Evolutionary conservation across 352 stramenopile genomes (phyloP), one percentile per base, ranked within the genome.

Genomic region (Phytophthora podocarpi): DNA sequence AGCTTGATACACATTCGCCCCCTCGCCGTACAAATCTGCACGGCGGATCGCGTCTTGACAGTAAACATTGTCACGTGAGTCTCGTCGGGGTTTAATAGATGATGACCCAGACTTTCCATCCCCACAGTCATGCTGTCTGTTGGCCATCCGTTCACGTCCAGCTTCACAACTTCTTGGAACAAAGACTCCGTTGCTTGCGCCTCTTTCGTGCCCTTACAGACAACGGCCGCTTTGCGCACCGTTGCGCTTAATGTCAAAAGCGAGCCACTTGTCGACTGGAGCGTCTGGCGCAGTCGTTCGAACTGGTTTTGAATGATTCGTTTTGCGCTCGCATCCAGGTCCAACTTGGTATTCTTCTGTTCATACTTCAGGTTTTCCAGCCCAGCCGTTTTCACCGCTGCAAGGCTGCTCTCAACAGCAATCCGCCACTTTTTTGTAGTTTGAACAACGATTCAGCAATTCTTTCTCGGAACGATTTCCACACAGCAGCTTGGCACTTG

Each of bases 41-140:
- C 20, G 6, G 26, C 32, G 2, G 68, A 76, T 7, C 59, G 54
- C 39, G 63, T 48, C 42, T 74, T 74, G 0, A 76, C 46, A n/a
- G n/a, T 74, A 51, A 71, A 76, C 42, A 67, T 68, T 10, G 53
- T 53, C 20, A 76, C 41, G 2, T 52, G 28, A 21, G 35, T 61
- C 50, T 67, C 55, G 18, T 60, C 26, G 0, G 58, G 41, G 1
- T 12, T 0, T 15, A 67, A 18, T 0, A 53, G 12, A 30, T 65
- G 11, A 3, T 34, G 45, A 27, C 67, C 67, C 18, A 75, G 16
- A 41, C 11, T 18, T 43, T 72, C 56, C 15, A 43, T 20, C 13
- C 34, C n/a, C 2, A 4, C 6, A 13, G 4, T 10, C 20, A 21
- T 13, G 3, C 15, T 21, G 31, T 45, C 20, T 5, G 6, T 4